These are phyloP conservation scores for Cymbopogon citratus DNA, from an alignment of 176 grass and related monocot species.

Conservation along the genomic window DNA sequence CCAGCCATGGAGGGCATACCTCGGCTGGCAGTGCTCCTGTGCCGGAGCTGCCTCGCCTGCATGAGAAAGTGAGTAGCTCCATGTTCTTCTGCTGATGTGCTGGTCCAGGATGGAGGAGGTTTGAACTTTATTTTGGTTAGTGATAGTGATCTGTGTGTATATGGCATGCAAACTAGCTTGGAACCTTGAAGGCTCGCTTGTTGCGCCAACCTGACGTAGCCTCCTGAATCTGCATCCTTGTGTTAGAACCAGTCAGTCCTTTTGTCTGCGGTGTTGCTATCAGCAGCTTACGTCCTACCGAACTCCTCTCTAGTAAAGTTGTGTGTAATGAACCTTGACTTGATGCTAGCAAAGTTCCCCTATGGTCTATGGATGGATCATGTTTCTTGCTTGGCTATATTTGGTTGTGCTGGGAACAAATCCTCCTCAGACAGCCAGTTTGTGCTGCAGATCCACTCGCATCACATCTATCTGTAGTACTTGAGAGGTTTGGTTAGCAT, in stretches of 20 bases:
- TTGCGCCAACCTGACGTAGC: background rate
- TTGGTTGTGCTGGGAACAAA: background rate
- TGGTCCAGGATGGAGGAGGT: background rate
- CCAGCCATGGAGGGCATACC: slow-evolving; percentile 65
- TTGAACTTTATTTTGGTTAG: background rate
- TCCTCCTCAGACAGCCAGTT: background rate
- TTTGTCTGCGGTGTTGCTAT: no score
- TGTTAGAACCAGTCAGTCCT: background rate
- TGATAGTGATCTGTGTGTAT: background rate
- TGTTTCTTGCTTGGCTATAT: background rate
- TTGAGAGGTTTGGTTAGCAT: background rate
- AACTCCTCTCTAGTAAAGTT: no score
- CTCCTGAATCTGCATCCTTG: background rate
- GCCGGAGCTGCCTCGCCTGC: slow-evolving; percentile 61
- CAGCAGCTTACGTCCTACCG: no score
- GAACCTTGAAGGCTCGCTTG: background rate
- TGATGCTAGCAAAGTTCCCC: background rate
- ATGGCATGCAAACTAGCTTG: background rate
- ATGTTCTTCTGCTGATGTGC: slow-evolving; percentile 87
- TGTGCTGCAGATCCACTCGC: no score
- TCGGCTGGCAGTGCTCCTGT: slow-evolving; percentile 34
- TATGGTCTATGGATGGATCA: background rate
- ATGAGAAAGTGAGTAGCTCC: slow-evolving; percentile 75
- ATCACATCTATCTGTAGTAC: no score
- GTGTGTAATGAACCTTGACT: no score